Evolutionary conservation across 768 basidiomycete species (phyloP), one percentile per base, ranked within the genome.

Genomic region (Aureoboletus auriporus): DNA sequence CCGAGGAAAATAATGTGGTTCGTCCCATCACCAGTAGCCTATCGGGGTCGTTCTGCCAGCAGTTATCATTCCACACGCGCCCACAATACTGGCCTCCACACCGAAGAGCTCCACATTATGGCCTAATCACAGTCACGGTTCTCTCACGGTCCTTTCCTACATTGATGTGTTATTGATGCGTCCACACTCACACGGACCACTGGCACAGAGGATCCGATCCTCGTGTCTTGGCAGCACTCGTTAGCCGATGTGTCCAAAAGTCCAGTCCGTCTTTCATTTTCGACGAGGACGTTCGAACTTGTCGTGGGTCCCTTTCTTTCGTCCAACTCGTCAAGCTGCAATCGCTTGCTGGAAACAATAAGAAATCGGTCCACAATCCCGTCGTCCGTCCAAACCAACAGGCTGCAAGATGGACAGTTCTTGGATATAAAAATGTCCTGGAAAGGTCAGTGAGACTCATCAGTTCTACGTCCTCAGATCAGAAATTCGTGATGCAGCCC

Each of bases 341-440:
- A 17, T 26, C 27, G 17, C 9, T 13, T 31, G 14, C 30, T 20
- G 30, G 12, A 23, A 29, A 36, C 49, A 49, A 55, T 38, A 30
- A 20, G 14, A 16, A 29, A 16, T 9, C 14, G 9, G 7, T 40
- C 41, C 39, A 49, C 47, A 17, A 13, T 17, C 39, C 23, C 39
- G 33, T 38, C 11, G 17, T 4, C 39, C 35, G 11, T 31, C 56
- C 49, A 54, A 45, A 38, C 26, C 6, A 12, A 14, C 17, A 23
- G 20, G 10, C 17, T 6, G 20, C 17, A 49, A 13, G 40, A 30
- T 48, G 49, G 46, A 43, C 39, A 5, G n/a, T 16, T 29, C 8
- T 39, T 20, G 8, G 4, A 17, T 55, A 59, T 59, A 55, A 55
- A 52, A 30, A 5, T 29, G 34, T 12, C 26, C 33, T 26, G 5